Conservation (phyloP, 495 filamentous ascomycete species). For the Penicillium paxilli region DNA sequence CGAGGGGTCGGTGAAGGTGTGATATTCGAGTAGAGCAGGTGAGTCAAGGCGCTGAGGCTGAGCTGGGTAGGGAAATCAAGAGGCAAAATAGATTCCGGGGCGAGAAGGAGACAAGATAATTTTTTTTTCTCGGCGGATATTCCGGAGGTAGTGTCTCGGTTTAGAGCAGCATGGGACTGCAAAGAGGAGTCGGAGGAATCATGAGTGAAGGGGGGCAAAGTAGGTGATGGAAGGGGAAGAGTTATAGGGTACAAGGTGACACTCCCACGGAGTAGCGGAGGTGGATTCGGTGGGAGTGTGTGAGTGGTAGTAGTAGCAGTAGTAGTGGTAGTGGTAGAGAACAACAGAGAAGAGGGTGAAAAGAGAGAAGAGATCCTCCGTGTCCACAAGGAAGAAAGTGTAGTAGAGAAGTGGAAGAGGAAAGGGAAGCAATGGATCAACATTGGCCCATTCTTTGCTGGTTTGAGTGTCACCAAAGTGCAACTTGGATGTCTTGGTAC, state of each 20-base stretch:
- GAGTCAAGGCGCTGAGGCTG: background rate
- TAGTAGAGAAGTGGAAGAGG: conserved; percentile 1
- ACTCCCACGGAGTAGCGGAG: conserved; percentile 27
- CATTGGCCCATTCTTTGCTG: conserved; percentile 41
- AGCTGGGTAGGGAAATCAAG: background rate
- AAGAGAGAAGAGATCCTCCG: conserved; percentile 12
- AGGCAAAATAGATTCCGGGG: background rate
- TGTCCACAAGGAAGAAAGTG: conserved; percentile 1
- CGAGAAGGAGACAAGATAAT: background rate
- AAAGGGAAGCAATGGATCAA: conserved; percentile 39
- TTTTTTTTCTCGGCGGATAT: background rate
- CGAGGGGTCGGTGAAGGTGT: background rate
- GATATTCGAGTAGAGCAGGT: background rate
- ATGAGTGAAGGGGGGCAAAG: conserved; percentile 16
- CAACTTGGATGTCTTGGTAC: conserved; percentile 13
- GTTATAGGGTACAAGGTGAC: conserved; percentile 25
- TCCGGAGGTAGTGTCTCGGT: background rate
- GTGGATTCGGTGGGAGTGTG: conserved; percentile 28
- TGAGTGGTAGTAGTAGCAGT: conserved; percentile 7
- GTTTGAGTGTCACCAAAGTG: conserved; percentile 29
- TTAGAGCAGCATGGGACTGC: background rate
- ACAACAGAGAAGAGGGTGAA: background rate
- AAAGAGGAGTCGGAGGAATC: conserved; percentile 2
- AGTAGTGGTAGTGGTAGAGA: background rate
- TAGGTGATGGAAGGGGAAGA: conserved; percentile 12